Percentiles rank a stretch among this genome's conserved stretches.
Evolutionary conservation across 768 basidiomycete species (phyloP).

Genomic region (Myochromella boudieri): DNA sequence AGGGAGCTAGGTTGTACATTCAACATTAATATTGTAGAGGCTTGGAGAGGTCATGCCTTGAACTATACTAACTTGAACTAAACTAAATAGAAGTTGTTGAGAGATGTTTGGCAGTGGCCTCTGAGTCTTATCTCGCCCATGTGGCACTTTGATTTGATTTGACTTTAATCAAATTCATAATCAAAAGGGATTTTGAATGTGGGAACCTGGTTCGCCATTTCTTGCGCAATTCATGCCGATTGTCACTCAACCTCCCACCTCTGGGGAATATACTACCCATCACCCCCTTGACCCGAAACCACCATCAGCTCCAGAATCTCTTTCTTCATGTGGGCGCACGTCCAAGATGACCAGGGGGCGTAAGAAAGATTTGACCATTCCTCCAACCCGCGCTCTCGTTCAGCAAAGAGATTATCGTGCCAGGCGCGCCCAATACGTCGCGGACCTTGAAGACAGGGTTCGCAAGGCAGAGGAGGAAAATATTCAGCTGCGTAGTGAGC

Average conservation of each 20-base stretch:
- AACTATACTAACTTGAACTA: too few relatives aligned
- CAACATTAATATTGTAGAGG: too few relatives aligned
- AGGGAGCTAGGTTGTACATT: too few relatives aligned
- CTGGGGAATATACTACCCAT: constrained; percentile 10
- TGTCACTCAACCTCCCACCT: constrained; percentile 22
- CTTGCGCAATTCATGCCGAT: constrained; percentile 36
- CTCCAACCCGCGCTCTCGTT: constrained; percentile 55
- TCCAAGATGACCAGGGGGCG: constrained; percentile 59
- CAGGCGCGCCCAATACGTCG: constrained; percentile 54
- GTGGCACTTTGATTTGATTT: constrained; percentile 15
- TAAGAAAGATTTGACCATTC: constrained; percentile 63
- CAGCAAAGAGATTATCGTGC: constrained; percentile 69
- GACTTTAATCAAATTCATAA: constrained; percentile 25
- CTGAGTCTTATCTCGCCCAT: constrained; percentile 14
- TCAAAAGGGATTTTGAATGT: constrained; percentile 22
- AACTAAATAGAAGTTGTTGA: too few relatives aligned
- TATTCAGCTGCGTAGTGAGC: constrained; percentile 43
- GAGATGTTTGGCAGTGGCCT: constrained; percentile 5
- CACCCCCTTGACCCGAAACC: constrained; percentile 10
- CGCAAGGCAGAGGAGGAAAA: constrained; percentile 58
- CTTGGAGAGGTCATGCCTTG: too few relatives aligned
- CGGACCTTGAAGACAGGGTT: constrained; percentile 56
- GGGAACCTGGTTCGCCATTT: constrained; percentile 23
- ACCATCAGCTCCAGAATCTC: constrained; percentile 9
- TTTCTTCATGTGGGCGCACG: constrained; percentile 13